Percentiles rank a stretch among this genome's conserved stretches.
phyloP scores from a whole-genome alignment of 1,284 basidiomycete genomes.

The Cryptococcus wingfieldii region DNA sequence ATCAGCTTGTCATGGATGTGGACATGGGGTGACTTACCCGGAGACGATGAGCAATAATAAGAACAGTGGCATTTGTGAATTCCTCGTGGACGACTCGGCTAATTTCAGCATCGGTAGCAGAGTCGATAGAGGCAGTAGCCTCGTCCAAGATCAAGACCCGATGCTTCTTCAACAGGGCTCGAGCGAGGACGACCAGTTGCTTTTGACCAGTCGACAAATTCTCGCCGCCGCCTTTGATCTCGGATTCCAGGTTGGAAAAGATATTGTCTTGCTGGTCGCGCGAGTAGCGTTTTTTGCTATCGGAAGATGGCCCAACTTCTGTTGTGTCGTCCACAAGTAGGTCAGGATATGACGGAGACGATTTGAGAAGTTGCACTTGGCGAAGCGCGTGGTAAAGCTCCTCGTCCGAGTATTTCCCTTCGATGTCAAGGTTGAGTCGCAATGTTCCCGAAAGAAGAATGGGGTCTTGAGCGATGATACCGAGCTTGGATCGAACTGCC shows the following conservation, averaged over 20 bases:
- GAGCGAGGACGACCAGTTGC: conserved; percentile 54
- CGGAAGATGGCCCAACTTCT: background rate
- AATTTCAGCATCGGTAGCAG: conserved; percentile 48
- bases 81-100: conserved; percentile 48
- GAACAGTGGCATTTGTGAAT: conserved; percentile 40
- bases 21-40: conserved; percentile 16
- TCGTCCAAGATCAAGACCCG: conserved; percentile 55
- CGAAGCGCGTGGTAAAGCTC: conserved; percentile 32
- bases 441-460: conserved; percentile 47
- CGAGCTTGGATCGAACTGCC: conserved; percentile 27
- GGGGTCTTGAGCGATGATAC: conserved; percentile 42
- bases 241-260: conserved; percentile 33
- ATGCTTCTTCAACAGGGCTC: conserved; percentile 51
- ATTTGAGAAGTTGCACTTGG: conserved; percentile 37
- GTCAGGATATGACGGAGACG: background rate
- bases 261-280: conserved; percentile 11
- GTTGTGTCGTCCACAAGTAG: conserved; percentile 3
- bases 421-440: conserved; percentile 42
- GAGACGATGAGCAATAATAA: conserved; percentile 52
- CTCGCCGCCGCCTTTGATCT: conserved; percentile 35
- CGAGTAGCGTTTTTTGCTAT: background rate
- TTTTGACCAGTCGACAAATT: conserved; percentile 56
- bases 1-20: background rate
- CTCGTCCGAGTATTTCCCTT: conserved; percentile 30
- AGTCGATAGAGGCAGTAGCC: conserved; percentile 50